phyloP scores from a whole-genome alignment of 345 rosid species.

The Durio zibethinus region DNA sequence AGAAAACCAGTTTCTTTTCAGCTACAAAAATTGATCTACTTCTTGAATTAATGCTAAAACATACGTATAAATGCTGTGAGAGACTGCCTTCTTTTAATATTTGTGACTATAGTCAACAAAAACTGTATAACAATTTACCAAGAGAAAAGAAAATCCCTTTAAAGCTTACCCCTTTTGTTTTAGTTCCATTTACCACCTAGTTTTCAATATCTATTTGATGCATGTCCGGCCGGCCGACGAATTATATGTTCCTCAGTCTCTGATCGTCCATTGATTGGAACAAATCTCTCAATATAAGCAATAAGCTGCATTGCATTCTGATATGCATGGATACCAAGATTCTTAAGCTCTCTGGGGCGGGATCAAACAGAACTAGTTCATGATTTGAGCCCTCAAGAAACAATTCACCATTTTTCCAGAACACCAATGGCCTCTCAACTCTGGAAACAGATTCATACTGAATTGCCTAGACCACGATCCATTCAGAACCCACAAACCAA shows the following conservation, averaged over 20 bases:
- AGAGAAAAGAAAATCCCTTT: background rate
- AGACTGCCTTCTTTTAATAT: background rate
- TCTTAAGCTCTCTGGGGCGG: background rate
- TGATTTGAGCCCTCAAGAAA: background rate
- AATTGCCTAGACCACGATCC: conserved; percentile 1
- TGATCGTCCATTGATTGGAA: background rate
- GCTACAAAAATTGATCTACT: background rate
- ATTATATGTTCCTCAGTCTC: background rate
- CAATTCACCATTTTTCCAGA: conserved; percentile 5
- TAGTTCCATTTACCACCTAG: background rate
- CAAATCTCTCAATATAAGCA: conserved; percentile 3
- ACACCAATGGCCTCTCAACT: background rate
- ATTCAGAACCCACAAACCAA: conserved; percentile 12
- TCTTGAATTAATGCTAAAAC: background rate
- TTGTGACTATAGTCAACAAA: background rate
- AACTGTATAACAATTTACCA: background rate
- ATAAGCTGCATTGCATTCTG: background rate
- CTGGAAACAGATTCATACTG: background rate
- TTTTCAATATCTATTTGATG: conserved; percentile 18
- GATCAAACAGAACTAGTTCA: background rate
- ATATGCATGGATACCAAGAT: background rate
- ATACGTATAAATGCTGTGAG: background rate
- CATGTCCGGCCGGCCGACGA: background rate
- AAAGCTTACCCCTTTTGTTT: background rate
- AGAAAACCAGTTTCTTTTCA: background rate